These are phyloP conservation scores for Pseudozyma flocculosa DNA, from an alignment of 1,284 basidiomycete species.

Conservation along the genomic window DNA sequence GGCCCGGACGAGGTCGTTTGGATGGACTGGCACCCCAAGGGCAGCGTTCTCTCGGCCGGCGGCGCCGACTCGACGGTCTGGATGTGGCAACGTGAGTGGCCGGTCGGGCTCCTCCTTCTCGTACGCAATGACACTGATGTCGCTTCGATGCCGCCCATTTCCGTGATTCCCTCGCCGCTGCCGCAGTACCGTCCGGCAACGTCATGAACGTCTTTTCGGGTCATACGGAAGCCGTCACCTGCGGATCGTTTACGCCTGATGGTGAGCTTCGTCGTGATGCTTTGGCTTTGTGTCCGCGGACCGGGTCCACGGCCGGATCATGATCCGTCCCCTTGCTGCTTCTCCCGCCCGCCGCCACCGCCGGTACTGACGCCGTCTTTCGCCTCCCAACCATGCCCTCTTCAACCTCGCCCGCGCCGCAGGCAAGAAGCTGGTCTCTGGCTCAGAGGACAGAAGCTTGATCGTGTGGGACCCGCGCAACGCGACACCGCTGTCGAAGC, in stretches of 20 bases:
- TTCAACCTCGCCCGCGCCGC: too few species aligned
- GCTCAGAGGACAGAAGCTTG: conserved; percentile 77
- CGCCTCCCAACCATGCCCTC: too few species aligned
- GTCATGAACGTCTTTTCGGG: conserved; percentile 95
- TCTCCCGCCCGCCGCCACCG: too few species aligned
- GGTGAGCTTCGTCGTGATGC: conserved; percentile 61
- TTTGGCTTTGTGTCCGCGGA: background rate
- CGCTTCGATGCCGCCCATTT: too few species aligned
- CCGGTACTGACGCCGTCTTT: too few species aligned
- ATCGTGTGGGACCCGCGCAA: conserved; percentile 90
- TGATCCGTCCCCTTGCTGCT: too few species aligned
- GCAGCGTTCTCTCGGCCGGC: conserved; percentile 81
- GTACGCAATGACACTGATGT: too few species aligned
- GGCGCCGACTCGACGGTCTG: conserved; percentile 93
- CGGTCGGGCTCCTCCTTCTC: too few species aligned
- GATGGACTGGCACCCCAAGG: conserved; percentile 94
- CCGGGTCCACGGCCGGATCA: too few species aligned
- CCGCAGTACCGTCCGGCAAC: conserved; percentile 81
- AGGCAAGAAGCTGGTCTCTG: conserved; percentile 71
- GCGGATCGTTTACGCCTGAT: conserved; percentile 89
- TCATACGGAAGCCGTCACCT: conserved; percentile 80
- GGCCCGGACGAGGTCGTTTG: conserved; percentile 95
- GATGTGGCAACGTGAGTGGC: conserved; percentile 83
- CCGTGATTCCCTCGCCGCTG: background rate
- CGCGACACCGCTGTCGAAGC: conserved; percentile 75